These are phyloP conservation scores for Melastoma malabathricum DNA, from an alignment of 345 rosid species.

Conservation along the genomic window DNA sequence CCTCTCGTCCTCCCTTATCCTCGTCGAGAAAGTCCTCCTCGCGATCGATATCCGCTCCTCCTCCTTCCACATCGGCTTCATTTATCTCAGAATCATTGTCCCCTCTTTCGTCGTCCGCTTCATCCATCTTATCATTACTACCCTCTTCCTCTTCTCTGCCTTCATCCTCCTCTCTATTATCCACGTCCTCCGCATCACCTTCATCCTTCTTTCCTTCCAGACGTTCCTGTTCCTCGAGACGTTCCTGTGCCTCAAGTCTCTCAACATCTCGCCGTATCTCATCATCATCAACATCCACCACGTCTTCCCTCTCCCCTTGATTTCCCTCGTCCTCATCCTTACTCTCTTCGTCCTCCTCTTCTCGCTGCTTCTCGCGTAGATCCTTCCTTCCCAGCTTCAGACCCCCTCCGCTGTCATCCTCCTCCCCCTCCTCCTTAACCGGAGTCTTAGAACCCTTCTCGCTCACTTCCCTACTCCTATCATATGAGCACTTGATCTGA, in stretches of 20 bases:
- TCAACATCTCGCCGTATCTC: constrained; percentile 1
- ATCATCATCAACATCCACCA: constrained; percentile 6
- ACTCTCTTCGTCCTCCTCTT: constrained; percentile 17
- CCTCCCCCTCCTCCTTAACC: constrained; percentile 10
- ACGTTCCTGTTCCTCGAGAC: constrained; percentile 9
- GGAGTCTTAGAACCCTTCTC: constrained; percentile 34
- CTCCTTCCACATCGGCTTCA: constrained; percentile 14
- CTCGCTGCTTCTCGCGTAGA: constrained; percentile 27
- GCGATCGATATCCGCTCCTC: constrained; percentile 12
- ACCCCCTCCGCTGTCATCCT: constrained; percentile 11
- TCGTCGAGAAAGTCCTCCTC: constrained; percentile 17
- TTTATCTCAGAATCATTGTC: constrained; percentile 12
- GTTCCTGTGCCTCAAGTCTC: constrained; percentile 21
- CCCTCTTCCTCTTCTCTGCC: constrained; percentile 28
- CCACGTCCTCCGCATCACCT: constrained; percentile 23
- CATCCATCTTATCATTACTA: constrained; percentile 16
- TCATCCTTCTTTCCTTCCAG: neutral
- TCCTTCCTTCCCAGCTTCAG: constrained; percentile 70
- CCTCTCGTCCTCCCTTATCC: constrained; percentile 19
- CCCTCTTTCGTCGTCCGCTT: constrained; percentile 18
- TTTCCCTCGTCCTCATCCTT: constrained; percentile 25
- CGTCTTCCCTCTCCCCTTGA: constrained; percentile 27
- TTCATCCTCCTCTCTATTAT: constrained; percentile 30
- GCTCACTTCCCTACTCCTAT: constrained; percentile 63
- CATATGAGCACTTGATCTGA: constrained; percentile 81